Percentiles rank a stretch among this genome's conserved stretches.
These are phyloP conservation scores for Lasiosphaeria hispida DNA, from an alignment of 495 filamentous ascomycete genomes.

Conservation along the genomic window DNA sequence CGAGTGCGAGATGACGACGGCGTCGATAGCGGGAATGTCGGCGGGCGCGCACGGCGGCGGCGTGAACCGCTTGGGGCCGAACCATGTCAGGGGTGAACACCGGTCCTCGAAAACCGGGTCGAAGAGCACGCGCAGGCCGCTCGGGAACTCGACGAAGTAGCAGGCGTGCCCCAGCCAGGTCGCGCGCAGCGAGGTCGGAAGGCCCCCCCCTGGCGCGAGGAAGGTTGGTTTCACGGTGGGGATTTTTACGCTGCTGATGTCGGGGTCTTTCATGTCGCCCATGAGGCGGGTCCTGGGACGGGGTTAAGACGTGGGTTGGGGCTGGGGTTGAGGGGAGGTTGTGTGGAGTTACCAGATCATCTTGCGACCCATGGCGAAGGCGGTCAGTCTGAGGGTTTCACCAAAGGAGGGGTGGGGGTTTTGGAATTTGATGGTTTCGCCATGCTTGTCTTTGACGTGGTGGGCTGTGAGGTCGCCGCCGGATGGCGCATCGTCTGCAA, in stretches of 20 bases:
- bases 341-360: constrained; percentile 8
- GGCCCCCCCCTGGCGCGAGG: not conserved
- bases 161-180: constrained; percentile 98
- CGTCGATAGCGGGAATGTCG: constrained; percentile 81
- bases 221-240: not conserved
- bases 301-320: not conserved
- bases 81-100: constrained; percentile 70
- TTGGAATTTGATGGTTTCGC: constrained; percentile 32
- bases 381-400: not conserved
- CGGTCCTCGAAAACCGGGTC: constrained; percentile 92
- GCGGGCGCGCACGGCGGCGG: constrained; percentile 71
- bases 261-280: constrained; percentile 1
- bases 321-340: not conserved
- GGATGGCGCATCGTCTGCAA: constrained; percentile 11
- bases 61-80: constrained; percentile 81
- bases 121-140: constrained; percentile 84
- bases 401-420: constrained; percentile 35
- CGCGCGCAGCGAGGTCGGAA: constrained; percentile 58
- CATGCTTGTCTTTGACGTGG: constrained; percentile 31
- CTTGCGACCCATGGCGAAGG: constrained; percentile 1
- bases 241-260: not conserved
- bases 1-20: constrained; percentile 86
- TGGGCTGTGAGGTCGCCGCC: constrained; percentile 27
- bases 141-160: constrained; percentile 89
- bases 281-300: not conserved